A percentile compares a stretch with the other conserved stretches of the same genome.
phyloP scores from a whole-genome alignment of 495 filamentous ascomycete species.

The Cenococcum geophilum region DNA sequence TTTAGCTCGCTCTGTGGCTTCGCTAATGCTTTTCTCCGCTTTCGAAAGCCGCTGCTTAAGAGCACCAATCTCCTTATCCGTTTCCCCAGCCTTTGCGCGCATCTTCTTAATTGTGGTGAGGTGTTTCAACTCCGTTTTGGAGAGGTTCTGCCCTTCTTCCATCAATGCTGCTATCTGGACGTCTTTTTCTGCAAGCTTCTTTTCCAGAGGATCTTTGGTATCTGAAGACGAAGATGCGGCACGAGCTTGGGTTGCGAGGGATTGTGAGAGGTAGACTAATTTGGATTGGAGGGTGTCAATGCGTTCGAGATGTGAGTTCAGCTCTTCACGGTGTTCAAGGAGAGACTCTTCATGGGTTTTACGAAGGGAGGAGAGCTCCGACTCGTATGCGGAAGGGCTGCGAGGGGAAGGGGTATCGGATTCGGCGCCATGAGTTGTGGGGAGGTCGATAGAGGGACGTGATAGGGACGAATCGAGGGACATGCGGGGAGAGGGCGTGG shows the following conservation, averaged over 20 bases:
- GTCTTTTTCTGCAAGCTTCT: constrained; percentile 79
- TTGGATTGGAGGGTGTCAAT: constrained; percentile 92
- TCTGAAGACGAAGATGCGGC: constrained; percentile 68
- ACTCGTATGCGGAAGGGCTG: constrained; percentile 14
- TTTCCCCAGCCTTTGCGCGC: constrained; percentile 53
- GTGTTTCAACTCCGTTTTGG: constrained; percentile 76
- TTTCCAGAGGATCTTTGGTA: constrained; percentile 57
- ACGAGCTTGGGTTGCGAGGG: constrained; percentile 50
- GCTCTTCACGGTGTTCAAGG: constrained; percentile 67
- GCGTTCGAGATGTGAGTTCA: constrained; percentile 74
- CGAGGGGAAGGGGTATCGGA: constrained; percentile 18
- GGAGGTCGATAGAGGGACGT: constrained; percentile 25
- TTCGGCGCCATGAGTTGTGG: constrained; percentile 46
- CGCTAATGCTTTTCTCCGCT: constrained; percentile 55
- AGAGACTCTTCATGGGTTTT: constrained; percentile 56
- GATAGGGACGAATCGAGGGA: constrained; percentile 26
- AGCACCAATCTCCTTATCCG: constrained; percentile 57
- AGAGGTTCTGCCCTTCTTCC: constrained; percentile 86
- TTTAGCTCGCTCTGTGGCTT: constrained; percentile 53
- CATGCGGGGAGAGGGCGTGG: constrained; percentile 24
- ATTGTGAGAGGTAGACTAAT: constrained; percentile 61
- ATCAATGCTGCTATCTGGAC: constrained; percentile 83
- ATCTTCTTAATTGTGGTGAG: constrained; percentile 79
- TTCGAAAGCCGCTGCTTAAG: constrained; percentile 59
- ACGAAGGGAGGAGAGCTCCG: constrained; percentile 45